Percentiles rank a stretch among this genome's conserved stretches.
Conservation (phyloP, 2,329 filamentous ascomycete species). For the Xylariaceae sp. region DNA sequence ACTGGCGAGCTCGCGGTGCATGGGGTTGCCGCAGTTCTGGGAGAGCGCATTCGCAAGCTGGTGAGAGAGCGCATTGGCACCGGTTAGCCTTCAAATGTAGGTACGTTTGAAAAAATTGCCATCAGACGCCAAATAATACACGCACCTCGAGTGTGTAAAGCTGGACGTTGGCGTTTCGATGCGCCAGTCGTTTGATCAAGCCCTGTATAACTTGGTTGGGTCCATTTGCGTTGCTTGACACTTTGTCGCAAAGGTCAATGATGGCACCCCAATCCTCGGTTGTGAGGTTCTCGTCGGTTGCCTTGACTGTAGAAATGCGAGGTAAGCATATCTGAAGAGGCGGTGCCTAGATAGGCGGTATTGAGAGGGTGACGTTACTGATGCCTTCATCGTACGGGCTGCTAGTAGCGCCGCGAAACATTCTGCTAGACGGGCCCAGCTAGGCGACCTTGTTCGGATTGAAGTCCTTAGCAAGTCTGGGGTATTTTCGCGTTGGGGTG, state of each 20-base stretch:
- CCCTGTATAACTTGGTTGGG: slow-evolving; percentile 82
- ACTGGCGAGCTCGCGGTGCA: slow-evolving; percentile 85
- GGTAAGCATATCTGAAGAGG: slow-evolving; percentile 13
- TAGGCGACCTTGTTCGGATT: neutral
- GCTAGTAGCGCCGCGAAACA: slow-evolving; percentile 54
- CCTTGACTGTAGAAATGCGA: slow-evolving; percentile 47
- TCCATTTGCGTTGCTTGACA: slow-evolving; percentile 48
- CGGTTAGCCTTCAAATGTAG: neutral
- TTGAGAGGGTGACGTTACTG: slow-evolving; percentile 36
- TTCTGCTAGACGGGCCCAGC: slow-evolving; percentile 23
- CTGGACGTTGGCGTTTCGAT: slow-evolving; percentile 93
- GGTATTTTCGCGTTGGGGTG: neutral
- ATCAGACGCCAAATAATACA: neutral
- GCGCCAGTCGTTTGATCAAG: slow-evolving; percentile 85
- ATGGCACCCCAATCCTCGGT: slow-evolving; percentile 66
- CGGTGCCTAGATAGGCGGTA: neutral
- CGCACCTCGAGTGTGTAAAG: slow-evolving; percentile 81
- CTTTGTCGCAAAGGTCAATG: slow-evolving; percentile 59
- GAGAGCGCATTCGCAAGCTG: slow-evolving; percentile 84
- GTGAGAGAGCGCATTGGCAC: slow-evolving; percentile 1
- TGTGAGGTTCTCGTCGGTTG: slow-evolving; percentile 96
- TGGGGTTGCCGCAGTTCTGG: slow-evolving; percentile 80
- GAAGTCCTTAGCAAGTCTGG: neutral
- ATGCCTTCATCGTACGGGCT: slow-evolving; percentile 56
- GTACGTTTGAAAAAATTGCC: neutral